phyloP scores from a whole-genome alignment of 1,284 basidiomycete genomes.

The Fistulinella staudtii region DNA sequence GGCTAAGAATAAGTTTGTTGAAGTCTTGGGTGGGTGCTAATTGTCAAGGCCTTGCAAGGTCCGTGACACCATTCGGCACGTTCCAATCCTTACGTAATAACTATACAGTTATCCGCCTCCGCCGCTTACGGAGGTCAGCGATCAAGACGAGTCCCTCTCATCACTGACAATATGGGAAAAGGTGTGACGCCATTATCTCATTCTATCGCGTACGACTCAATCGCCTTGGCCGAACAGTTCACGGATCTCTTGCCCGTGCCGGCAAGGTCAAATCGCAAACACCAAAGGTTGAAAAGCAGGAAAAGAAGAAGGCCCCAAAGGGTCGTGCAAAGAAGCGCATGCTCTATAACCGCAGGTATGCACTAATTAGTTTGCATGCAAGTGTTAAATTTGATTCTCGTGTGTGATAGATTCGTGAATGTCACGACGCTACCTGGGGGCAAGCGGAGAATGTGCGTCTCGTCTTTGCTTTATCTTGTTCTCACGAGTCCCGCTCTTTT shows the following conservation, averaged over 20 bases:
- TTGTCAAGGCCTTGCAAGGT: too few species aligned
- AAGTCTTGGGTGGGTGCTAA: too few species aligned
- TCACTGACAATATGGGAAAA: constrained; percentile 64
- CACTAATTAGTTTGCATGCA: constrained; percentile 11
- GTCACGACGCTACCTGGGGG: constrained; percentile 84
- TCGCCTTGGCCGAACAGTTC: constrained; percentile 57
- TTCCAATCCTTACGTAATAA: constrained; percentile 13
- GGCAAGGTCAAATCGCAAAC: constrained; percentile 99
- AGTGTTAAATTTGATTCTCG: background rate
- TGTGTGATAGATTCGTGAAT: constrained; percentile 79
- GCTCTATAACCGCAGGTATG: constrained; percentile 88
- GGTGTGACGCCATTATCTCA: constrained; percentile 38
- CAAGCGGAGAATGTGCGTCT: constrained; percentile 57
- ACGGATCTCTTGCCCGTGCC: constrained; percentile 99
- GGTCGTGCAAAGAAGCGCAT: constrained; percentile 96
- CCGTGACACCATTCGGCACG: too few species aligned
- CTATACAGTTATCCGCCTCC: constrained; percentile 25
- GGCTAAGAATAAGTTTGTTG: too few species aligned
- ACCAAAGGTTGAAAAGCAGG: constrained; percentile 95
- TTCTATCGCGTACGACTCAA: background rate
- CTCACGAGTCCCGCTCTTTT: constrained; percentile 35
- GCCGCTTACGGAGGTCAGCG: constrained; percentile 14
- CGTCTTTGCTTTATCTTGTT: constrained; percentile 4
- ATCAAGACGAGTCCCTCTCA: constrained; percentile 18
- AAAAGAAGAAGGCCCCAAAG: constrained; percentile 94